Evolutionary conservation across 129 eudicot species (phyloP).

Genomic region (Lonicera japonica): DNA sequence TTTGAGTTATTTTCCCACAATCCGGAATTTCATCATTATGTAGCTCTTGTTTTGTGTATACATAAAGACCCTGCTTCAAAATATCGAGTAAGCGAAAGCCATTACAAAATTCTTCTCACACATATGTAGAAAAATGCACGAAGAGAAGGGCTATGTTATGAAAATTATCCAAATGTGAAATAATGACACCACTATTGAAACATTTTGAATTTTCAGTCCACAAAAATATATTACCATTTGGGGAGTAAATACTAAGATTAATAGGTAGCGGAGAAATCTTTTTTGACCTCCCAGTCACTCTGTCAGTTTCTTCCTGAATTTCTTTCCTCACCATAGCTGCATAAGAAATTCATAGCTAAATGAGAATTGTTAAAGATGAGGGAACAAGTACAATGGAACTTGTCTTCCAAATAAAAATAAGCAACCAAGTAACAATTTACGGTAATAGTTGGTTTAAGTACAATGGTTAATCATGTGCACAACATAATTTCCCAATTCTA

Average conservation of each 20-base stretch:
- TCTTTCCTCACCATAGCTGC: slow-evolving; percentile 52
- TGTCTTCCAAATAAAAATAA: not conserved
- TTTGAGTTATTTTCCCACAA: too few species aligned
- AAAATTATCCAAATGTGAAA: not conserved
- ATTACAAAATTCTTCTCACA: not conserved
- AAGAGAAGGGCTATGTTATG: not conserved
- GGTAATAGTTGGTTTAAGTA: not conserved
- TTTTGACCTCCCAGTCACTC: slow-evolving; percentile 55
- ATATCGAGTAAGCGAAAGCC: too few species aligned
- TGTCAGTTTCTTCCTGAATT: slow-evolving; percentile 68
- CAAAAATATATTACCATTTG: slow-evolving; percentile 25
- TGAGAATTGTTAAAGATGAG: too few species aligned
- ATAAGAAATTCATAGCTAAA: slow-evolving; percentile 4
- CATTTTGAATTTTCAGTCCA: not conserved
- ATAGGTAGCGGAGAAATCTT: slow-evolving; percentile 59
- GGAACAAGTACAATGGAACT: not conserved
- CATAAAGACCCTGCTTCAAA: too few species aligned
- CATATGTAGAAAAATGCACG: slow-evolving; percentile 1
- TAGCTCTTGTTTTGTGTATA: too few species aligned
- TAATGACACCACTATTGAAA: not conserved
- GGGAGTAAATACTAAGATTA: slow-evolving; percentile 56
- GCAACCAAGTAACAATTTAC: not conserved
- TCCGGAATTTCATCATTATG: too few species aligned
- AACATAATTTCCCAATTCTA: not conserved
- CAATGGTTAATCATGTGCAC: not conserved